These are phyloP conservation scores for Fusarium citri DNA, from an alignment of 2,329 filamentous ascomycete species.

Conservation along the genomic window DNA sequence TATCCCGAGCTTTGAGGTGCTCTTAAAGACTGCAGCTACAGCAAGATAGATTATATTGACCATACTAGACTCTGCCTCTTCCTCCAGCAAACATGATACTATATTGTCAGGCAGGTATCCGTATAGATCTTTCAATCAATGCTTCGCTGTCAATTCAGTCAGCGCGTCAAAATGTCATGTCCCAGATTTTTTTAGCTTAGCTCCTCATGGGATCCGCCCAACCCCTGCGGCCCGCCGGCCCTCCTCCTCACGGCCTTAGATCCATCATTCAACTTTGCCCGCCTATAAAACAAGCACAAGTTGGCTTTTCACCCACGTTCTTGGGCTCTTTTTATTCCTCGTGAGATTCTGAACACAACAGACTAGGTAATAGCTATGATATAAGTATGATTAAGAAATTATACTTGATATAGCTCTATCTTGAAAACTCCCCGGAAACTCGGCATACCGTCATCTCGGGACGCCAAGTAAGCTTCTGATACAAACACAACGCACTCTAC, in stretches of 20 bases:
- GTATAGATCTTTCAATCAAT: neutral
- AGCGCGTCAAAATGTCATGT: slow-evolving; percentile 35
- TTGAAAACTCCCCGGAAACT: slow-evolving; percentile 14
- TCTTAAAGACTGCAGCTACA: slow-evolving; percentile 4
- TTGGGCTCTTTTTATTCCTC: slow-evolving; percentile 74
- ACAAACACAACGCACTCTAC: slow-evolving; percentile 14
- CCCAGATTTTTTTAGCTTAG: slow-evolving; percentile 39
- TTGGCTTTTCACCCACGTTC: slow-evolving; percentile 60
- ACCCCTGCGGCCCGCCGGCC: slow-evolving; percentile 35
- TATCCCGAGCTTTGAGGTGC: neutral
- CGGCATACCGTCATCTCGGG: slow-evolving; percentile 31
- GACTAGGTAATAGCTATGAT: neutral
- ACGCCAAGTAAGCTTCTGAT: slow-evolving; percentile 26
- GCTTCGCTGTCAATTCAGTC: slow-evolving; percentile 5
- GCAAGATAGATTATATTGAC: neutral
- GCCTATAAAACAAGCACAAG: slow-evolving; percentile 47
- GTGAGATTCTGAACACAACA: slow-evolving; percentile 52
- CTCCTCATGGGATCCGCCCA: slow-evolving; percentile 34
- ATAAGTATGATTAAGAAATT: slow-evolving; percentile 6
- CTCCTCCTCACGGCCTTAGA: slow-evolving; percentile 42
- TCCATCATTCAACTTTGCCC: slow-evolving; percentile 50
- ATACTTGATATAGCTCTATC: slow-evolving; percentile 9
- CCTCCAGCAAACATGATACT: neutral
- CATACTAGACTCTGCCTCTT: neutral
- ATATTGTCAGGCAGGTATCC: neutral